phyloP scores from a whole-genome alignment of 805 yeast genomes.

The Isabelozyma heimii region DNA sequence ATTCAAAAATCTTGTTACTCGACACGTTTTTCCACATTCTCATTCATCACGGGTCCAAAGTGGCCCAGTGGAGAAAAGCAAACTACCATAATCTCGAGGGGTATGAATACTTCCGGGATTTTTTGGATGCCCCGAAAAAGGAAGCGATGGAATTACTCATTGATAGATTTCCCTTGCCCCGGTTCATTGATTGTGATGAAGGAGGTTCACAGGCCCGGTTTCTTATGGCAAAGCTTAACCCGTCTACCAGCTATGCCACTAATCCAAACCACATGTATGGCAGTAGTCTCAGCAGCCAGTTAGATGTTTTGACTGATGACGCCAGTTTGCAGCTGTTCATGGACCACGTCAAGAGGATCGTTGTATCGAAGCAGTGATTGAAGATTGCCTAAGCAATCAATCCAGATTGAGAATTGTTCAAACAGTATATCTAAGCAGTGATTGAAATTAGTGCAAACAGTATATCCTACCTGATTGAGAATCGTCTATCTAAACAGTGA shows the following conservation, averaged over 20 bases:
- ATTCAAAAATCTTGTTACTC: slow-evolving; percentile 53
- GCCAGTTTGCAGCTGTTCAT: slow-evolving; percentile 54
- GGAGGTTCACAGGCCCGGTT: slow-evolving; percentile 77
- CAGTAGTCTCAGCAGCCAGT: slow-evolving; percentile 11
- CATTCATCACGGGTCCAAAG: slow-evolving; percentile 63
- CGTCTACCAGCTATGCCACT: slow-evolving; percentile 54
- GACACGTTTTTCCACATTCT: slow-evolving; percentile 71
- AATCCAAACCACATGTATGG: slow-evolving; percentile 30
- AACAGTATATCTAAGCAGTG: too few relatives aligned
- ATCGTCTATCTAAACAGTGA: slow-evolving; percentile 19
- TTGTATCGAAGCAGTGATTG: slow-evolving; percentile 14
- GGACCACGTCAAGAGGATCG: slow-evolving; percentile 49
- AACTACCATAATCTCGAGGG: slow-evolving; percentile 63
- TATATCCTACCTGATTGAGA: too few relatives aligned
- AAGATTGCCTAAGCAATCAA: too few relatives aligned
- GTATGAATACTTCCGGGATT: slow-evolving; percentile 56
- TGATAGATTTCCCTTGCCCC: slow-evolving; percentile 69
- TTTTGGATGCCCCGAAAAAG: slow-evolving; percentile 57
- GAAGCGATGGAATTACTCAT: slow-evolving; percentile 65
- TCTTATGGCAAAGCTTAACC: slow-evolving; percentile 66
- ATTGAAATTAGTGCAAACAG: too few relatives aligned
- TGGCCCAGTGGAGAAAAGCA: slow-evolving; percentile 65
- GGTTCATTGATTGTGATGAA: slow-evolving; percentile 71
- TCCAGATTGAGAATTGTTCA: too few relatives aligned
- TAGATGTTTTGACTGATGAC: slow-evolving; percentile 56